phyloP scores from a whole-genome alignment of 176 grass and related monocot species.

The Oryza australiensis region DNA sequence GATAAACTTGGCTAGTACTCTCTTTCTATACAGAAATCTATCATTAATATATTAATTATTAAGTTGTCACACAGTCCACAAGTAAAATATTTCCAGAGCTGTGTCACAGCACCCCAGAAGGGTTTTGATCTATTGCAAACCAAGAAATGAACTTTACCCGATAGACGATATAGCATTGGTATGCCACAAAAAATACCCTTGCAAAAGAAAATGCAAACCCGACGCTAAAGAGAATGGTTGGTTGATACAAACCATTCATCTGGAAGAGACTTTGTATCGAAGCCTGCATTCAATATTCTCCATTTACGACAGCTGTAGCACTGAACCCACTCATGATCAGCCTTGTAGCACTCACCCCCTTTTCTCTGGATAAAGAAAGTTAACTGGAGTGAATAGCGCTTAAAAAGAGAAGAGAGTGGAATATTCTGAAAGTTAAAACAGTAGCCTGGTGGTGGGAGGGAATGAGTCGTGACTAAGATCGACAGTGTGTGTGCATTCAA shows the following conservation, averaged over 20 bases:
- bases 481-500: neutral
- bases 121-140: slow-evolving; percentile 8
- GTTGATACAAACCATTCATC: slow-evolving; percentile 59
- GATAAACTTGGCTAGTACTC: neutral
- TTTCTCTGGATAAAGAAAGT: slow-evolving; percentile 53
- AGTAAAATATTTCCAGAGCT: neutral
- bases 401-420: slow-evolving; percentile 16
- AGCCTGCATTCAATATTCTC: slow-evolving; percentile 64
- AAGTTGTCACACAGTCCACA: neutral
- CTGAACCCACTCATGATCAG: slow-evolving; percentile 92
- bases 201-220: neutral
- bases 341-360: slow-evolving; percentile 38
- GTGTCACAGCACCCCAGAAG: neutral
- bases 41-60: neutral
- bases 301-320: slow-evolving; percentile 82
- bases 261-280: slow-evolving; percentile 50
- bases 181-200: neutral
- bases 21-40: neutral
- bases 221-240: slow-evolving; percentile 19
- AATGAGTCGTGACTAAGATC: neutral
- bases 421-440: neutral
- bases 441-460: neutral
- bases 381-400: slow-evolving; percentile 23
- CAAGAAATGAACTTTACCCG: neutral
- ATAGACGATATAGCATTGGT: neutral